These are phyloP conservation scores for Gentiana dahurica DNA, from an alignment of 257 asterid genomes.

Conservation along the genomic window DNA sequence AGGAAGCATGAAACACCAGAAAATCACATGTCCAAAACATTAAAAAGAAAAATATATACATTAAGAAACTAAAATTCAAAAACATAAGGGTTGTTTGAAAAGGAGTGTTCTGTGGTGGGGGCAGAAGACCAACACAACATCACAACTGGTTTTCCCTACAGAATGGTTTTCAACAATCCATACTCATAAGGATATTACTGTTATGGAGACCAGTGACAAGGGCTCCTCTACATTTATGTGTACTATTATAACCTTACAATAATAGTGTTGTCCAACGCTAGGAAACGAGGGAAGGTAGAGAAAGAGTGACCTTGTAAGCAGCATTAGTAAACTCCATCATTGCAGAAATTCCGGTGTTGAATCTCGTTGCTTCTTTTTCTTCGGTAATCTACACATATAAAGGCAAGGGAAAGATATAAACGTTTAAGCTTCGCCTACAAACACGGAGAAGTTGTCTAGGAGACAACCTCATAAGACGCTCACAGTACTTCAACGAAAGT, in stretches of 20 bases:
- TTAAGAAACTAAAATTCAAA: too few relatives aligned
- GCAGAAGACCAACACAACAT: too few relatives aligned
- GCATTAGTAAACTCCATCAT: constrained; percentile 98
- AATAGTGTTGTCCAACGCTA: too few relatives aligned
- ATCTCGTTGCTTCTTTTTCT: constrained; percentile 91
- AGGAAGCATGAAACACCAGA: too few relatives aligned
- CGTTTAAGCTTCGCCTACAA: not conserved
- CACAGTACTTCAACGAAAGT: not conserved
- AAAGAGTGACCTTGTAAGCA: constrained; percentile 69
- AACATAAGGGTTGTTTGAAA: too few relatives aligned
- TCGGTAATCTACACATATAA: constrained; percentile 49
- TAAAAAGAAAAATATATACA: too few relatives aligned
- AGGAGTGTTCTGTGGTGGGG: too few relatives aligned
- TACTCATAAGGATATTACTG: not conserved
- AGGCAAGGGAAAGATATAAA: not conserved
- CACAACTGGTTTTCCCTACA: too few relatives aligned
- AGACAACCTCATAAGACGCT: not conserved
- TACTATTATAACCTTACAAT: too few relatives aligned
- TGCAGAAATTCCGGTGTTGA: constrained; percentile 97
- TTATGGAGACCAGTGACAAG: not conserved
- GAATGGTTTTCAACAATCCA: not conserved
- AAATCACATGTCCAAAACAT: too few relatives aligned
- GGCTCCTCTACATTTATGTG: too few relatives aligned
- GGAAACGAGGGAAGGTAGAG: not conserved
- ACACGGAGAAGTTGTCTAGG: not conserved